Evolutionary conservation across 208 protist species (phyloP).

Genomic region (Leishmania major): DNA sequence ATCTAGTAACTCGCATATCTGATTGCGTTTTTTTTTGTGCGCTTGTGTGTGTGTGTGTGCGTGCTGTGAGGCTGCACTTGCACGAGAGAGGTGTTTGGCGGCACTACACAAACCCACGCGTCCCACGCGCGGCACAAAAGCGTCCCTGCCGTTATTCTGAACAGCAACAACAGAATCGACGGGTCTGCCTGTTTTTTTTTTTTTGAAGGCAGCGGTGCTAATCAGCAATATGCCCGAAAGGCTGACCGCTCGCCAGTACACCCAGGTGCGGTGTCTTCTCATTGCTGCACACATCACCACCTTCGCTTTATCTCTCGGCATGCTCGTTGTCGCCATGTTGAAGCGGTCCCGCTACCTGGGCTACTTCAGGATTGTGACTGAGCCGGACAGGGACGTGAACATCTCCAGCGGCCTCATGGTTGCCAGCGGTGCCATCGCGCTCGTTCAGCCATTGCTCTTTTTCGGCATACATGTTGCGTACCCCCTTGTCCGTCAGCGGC

Average conservation of each 20-base stretch:
- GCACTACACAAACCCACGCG: background rate
- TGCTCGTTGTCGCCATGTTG: background rate
- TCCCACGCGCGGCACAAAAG: background rate
- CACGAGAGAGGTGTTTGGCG: background rate
- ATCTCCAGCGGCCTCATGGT: background rate
- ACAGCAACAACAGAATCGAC: background rate
- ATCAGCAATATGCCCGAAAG: background rate
- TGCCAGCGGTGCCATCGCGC: background rate
- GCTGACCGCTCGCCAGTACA: slow-evolving; percentile 10
- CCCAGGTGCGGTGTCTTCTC: slow-evolving; percentile 1
- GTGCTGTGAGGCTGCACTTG: background rate
- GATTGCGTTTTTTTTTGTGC: background rate
- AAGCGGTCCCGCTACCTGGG: background rate
- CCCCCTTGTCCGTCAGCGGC: slow-evolving; percentile 5
- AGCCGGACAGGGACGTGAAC: background rate
- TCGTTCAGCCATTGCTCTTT: slow-evolving; percentile 7
- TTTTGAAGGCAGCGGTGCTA: background rate
- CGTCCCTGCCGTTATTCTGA: background rate
- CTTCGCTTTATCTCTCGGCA: background rate
- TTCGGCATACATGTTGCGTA: background rate
- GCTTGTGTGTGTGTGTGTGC: too few species aligned
- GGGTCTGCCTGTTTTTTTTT: background rate
- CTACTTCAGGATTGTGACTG: background rate
- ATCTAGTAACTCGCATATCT: background rate
- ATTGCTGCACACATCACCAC: background rate